phyloP scores from a whole-genome alignment of 495 filamentous ascomycete species.

The Tricharina praecox region DNA sequence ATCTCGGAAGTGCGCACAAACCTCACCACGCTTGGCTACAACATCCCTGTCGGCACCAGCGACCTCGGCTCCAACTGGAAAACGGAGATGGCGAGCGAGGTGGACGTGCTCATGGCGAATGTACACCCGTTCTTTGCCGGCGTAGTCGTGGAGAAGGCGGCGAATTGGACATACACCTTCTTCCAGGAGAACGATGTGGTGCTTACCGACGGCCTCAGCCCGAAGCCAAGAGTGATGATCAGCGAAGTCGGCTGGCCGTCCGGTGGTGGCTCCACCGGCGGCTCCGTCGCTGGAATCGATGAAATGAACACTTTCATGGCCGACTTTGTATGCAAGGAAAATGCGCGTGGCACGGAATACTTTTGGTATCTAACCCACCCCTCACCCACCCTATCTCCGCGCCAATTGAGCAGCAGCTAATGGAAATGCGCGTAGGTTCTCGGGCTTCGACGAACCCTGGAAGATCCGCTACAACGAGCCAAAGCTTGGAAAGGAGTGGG shows the following conservation, averaged over 20 bases:
- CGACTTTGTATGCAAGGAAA: conserved; percentile 64
- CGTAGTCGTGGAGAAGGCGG: conserved; percentile 46
- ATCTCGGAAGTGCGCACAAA: conserved; percentile 53
- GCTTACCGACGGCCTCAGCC: conserved; percentile 38
- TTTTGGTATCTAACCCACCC: conserved; percentile 60
- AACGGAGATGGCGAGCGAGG: conserved; percentile 40
- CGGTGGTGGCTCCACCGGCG: conserved; percentile 51
- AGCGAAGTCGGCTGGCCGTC: conserved; percentile 88
- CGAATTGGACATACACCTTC: conserved; percentile 71
- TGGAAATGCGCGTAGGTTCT: conserved; percentile 48
- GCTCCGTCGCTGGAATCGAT: conserved; percentile 58
- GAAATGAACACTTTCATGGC: conserved; percentile 80
- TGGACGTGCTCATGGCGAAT: conserved; percentile 90
- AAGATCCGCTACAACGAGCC: conserved; percentile 54
- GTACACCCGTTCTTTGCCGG: conserved; percentile 95
- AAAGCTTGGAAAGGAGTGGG: conserved; percentile 54
- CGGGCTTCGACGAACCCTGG: conserved; percentile 93
- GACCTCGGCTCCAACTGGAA: conserved; percentile 89
- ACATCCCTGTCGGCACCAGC: conserved; percentile 67
- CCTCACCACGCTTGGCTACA: conserved; percentile 45
- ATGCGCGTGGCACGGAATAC: conserved; percentile 70
- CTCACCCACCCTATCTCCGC: not conserved
- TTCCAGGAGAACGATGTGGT: conserved; percentile 50
- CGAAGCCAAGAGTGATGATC: conserved; percentile 53
- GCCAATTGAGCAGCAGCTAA: too few species aligned